phyloP scores from a whole-genome alignment of 352 stramenopile genomes.

The Pythium coloratum region DNA sequence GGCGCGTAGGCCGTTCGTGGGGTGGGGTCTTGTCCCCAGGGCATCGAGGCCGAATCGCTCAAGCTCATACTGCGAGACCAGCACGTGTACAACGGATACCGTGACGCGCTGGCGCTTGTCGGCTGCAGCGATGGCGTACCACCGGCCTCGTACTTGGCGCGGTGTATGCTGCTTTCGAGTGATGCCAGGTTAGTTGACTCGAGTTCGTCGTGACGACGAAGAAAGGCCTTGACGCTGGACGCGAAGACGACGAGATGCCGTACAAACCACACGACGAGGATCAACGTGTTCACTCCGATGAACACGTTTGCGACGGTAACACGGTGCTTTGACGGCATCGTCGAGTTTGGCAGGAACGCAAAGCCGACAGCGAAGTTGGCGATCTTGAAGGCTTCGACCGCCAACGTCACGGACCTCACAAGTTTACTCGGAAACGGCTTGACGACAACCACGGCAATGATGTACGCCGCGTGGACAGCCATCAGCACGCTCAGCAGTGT shows the following conservation, averaged over 20 bases:
- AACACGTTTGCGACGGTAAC: slow-evolving; percentile 48
- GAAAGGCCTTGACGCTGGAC: slow-evolving; percentile 35
- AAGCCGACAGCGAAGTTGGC: slow-evolving; percentile 61
- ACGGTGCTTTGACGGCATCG: slow-evolving; percentile 38
- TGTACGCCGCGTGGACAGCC: slow-evolving; percentile 49
- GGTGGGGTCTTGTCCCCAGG: slow-evolving; percentile 5
- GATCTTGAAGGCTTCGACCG: slow-evolving; percentile 54
- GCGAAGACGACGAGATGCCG: slow-evolving; percentile 33
- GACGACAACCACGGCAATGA: slow-evolving; percentile 30
- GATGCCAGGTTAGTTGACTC: neutral
- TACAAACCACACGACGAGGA: slow-evolving; percentile 29
- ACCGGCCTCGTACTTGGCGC: slow-evolving; percentile 3
- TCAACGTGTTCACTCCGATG: slow-evolving; percentile 54
- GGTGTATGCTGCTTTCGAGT: neutral
- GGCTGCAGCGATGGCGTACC: neutral
- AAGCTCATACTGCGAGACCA: slow-evolving; percentile 22
- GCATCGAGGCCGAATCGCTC: slow-evolving; percentile 4
- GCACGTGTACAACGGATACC: neutral
- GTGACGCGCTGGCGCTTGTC: neutral
- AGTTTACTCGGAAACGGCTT: slow-evolving; percentile 39
- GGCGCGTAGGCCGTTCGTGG: slow-evolving; percentile 12
- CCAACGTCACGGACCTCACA: slow-evolving; percentile 38
- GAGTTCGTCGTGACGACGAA: neutral
- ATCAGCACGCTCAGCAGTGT: slow-evolving; percentile 62
- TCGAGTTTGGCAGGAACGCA: slow-evolving; percentile 53